Evolutionary conservation across 768 basidiomycete species (phyloP), one percentile per base, ranked within the genome.

Genomic region (Leucocoprinus leucothites): DNA sequence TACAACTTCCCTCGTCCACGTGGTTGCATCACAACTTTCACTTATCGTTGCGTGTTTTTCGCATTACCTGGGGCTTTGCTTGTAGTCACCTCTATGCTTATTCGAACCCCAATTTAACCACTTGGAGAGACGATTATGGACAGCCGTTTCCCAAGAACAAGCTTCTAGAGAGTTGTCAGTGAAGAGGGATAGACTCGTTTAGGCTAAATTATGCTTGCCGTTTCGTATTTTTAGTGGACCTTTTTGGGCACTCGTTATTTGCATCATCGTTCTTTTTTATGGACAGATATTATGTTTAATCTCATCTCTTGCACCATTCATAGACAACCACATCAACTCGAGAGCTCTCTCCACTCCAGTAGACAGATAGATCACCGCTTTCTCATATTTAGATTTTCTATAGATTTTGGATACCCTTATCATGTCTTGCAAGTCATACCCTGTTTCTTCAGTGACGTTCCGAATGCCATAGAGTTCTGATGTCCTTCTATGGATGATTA

Each of bases 21-120:
- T 31, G 31, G 31, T 31, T 11, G 31, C 11, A 11, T 5, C 11
- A 31, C 6, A 5, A 11, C 31, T 5, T 8, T 40, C 21, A 34
- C n/a, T 26, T 34, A 9, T 31, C 22, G 19, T 44, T 45, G 31
- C n/a, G 24, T 44, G 31, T 52, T 26, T 34, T 14, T 46, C 21
- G 16, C 19, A n/a, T 14, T 57, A 13, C 22, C 34, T 11, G 18
- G 21, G n/a, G n/a, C n/a, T n/a, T n/a, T n/a, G n/a, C 35, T 34
- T 26, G 18, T 57, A 74, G 73, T 58, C 78, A 86, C 62, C 67
- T 74, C 19, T 80, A 85, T 55, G 84, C 86, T 1, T 91, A 91
- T 64, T 81, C 77, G n/a, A 86, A 91, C 62, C 74, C 83, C 3
- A 80, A 82, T 62, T 60, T 77, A 22, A 77, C 76, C 26, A 74